Conservation (phyloP, 768 basidiomycete species). For the Collybia mongolica region DNA sequence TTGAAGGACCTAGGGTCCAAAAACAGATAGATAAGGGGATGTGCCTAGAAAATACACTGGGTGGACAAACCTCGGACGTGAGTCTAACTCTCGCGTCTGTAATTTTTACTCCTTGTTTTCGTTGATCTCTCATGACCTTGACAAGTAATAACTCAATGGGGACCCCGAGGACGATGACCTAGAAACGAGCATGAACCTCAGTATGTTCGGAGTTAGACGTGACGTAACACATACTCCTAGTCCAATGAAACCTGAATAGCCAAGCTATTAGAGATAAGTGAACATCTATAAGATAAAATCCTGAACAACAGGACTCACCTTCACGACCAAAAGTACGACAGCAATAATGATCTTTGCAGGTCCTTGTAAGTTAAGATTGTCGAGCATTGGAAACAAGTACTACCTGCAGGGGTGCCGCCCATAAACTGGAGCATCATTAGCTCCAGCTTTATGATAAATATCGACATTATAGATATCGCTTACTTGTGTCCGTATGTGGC, state of each 20-base stretch:
- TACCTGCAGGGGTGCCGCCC: conserved; percentile 30
- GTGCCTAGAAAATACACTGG: not conserved
- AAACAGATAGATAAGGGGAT: not conserved
- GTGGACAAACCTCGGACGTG: conserved; percentile 47
- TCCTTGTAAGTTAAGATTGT: too few species aligned
- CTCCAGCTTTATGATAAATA: not conserved
- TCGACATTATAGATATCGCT: not conserved
- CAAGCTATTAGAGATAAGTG: conserved; percentile 49
- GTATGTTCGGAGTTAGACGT: conserved; percentile 6
- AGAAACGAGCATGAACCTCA: not conserved
- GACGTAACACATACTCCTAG: conserved; percentile 34
- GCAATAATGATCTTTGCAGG: conserved; percentile 47
- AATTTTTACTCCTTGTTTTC: conserved; percentile 55
- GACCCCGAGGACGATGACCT: conserved; percentile 54
- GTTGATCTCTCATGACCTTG: conserved; percentile 48
- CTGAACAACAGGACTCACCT: conserved; percentile 29
- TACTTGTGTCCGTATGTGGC: conserved; percentile 26
- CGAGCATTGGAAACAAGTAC: not conserved
- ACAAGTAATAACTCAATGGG: conserved; percentile 59
- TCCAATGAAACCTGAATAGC: conserved; percentile 68
- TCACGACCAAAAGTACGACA: conserved; percentile 58
- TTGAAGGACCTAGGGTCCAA: conserved; percentile 56
- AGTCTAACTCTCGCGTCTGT: conserved; percentile 67
- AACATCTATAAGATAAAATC: conserved; percentile 54
- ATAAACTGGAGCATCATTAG: conserved; percentile 17